A percentile compares a stretch with the other conserved stretches of the same genome.
phyloP scores from a whole-genome alignment of 2,329 filamentous ascomycete genomes.

The Neoarthrinium moseri region DNA sequence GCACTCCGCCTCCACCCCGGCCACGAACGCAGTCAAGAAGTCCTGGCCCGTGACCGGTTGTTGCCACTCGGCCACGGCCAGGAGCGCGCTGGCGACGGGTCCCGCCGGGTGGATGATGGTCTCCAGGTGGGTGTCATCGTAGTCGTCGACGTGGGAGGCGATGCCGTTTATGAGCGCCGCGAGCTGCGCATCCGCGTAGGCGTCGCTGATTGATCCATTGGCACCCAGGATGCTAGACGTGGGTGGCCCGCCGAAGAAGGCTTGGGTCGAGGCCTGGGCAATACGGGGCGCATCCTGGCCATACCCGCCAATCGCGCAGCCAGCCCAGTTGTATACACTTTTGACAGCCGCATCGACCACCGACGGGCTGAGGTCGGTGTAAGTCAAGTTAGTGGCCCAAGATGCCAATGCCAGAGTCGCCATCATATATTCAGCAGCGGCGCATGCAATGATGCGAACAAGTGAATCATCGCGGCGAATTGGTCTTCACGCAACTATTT shows the following conservation, averaged over 20 bases:
- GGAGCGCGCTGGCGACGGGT: slow-evolving; percentile 46
- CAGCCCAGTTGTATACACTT: slow-evolving; percentile 53
- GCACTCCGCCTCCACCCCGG: slow-evolving; percentile 51
- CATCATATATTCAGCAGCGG: too few species aligned
- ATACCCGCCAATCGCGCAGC: slow-evolving; percentile 51
- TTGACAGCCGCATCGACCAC: slow-evolving; percentile 43
- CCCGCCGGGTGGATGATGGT: slow-evolving; percentile 56
- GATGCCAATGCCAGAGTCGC: slow-evolving; percentile 44
- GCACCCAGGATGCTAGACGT: slow-evolving; percentile 30
- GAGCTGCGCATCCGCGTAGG: slow-evolving; percentile 41
- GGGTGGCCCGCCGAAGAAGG: slow-evolving; percentile 28
- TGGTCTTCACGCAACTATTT: too few species aligned
- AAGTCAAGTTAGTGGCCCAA: slow-evolving; percentile 43
- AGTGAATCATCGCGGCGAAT: too few species aligned
- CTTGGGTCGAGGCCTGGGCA: slow-evolving; percentile 23
- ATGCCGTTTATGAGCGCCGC: slow-evolving; percentile 55
- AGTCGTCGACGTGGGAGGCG: slow-evolving; percentile 54
- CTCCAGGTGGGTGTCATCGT: slow-evolving; percentile 55
- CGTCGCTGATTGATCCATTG: slow-evolving; percentile 19
- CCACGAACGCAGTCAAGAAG: slow-evolving; percentile 49
- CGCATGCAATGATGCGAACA: too few species aligned
- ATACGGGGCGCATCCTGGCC: slow-evolving; percentile 41
- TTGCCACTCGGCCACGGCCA: slow-evolving; percentile 44
- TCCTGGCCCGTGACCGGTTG: slow-evolving; percentile 39
- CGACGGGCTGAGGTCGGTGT: slow-evolving; percentile 34